Conservation (phyloP, 1,284 basidiomycete species). For the Dichomitus squalens region DNA sequence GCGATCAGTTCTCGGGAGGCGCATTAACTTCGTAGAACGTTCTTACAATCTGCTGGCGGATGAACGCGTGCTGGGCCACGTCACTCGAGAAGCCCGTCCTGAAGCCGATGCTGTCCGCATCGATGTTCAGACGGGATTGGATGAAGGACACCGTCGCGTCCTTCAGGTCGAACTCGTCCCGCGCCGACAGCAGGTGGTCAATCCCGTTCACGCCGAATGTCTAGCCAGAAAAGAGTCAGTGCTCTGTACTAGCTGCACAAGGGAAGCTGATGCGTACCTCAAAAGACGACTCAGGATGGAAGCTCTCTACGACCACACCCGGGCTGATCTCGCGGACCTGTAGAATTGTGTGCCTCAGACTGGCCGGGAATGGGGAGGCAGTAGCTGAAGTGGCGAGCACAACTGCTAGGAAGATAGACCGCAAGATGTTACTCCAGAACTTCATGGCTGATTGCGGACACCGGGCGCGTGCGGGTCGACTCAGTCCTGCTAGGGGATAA, state of each 20-base stretch:
- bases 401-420: slow-evolving; percentile 31
- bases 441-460: slow-evolving; percentile 9
- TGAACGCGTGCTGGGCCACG: slow-evolving; percentile 39
- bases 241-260: slow-evolving; percentile 9
- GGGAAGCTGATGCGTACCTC: slow-evolving; percentile 33
- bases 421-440: slow-evolving; percentile 14
- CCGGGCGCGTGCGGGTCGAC: not conserved
- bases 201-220: slow-evolving; percentile 43
- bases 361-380: slow-evolving; percentile 39
- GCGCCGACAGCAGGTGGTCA: slow-evolving; percentile 34
- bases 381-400: slow-evolving; percentile 26
- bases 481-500: not conserved
- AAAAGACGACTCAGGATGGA: slow-evolving; percentile 46
- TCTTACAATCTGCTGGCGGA: slow-evolving; percentile 36
- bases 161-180: slow-evolving; percentile 30
- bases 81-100: slow-evolving; percentile 33
- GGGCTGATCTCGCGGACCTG: slow-evolving; percentile 38
- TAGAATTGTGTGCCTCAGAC: slow-evolving; percentile 42
- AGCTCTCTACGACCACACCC: slow-evolving; percentile 40
- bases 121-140: slow-evolving; percentile 29
- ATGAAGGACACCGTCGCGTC: slow-evolving; percentile 35
- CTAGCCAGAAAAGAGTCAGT: slow-evolving; percentile 23
- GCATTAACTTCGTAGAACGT: not conserved
- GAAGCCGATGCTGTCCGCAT: slow-evolving; percentile 26
- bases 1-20: not conserved